Base-by-base conservation (phyloP, 345 rosid species). In the Eucalyptus globulus region DNA sequence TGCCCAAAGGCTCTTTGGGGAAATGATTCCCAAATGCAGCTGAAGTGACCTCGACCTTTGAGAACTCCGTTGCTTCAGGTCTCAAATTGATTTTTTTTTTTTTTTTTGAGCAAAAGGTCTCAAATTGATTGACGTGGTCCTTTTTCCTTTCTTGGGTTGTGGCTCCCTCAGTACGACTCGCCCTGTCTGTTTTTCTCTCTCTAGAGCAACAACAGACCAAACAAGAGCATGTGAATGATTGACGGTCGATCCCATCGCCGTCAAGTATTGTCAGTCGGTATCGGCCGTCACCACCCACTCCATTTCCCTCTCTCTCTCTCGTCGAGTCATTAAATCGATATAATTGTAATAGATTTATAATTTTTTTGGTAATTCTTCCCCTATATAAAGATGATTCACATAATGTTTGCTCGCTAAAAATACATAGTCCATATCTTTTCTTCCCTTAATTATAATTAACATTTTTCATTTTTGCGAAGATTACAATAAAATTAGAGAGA, bases 311-410 rank as follows among this genome's bases (percentile, higher is more conserved):
- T 11, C 31, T 12, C 72, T 67, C 24, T 31, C 80, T 29, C 72
- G 10, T 37, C 14, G 2, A 19, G 8, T 21, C 0, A 53, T 1
- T 8, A 8, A 53, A 53, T 53, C 26, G 1, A 53, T 19, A 53
- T 1, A 53, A 19, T 19, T 53, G 5, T 53, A 0, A 53, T 53
- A 8, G 10, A 2, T 53, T 53, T 19, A 53, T 53, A 1, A 53
- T 0, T 53, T 53, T 51, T 19, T 53, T 19, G 1, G 5, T 53
- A 53, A 53, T 53, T 53, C 2, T 2, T 53, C 2, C 24, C 1
- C 10, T 14, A 14, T 14, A 0, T 8, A 10, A 65, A n/a, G 9
- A 65, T 13, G 1, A 65, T 65, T 65, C 21, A 65, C 37, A 65
- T 65, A 14, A 14, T 65, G 37, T n/a, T 65, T n/a, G 37, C 22